These are phyloP conservation scores for Melanogaster broomeanus DNA, from an alignment of 768 basidiomycete genomes.

Conservation along the genomic window DNA sequence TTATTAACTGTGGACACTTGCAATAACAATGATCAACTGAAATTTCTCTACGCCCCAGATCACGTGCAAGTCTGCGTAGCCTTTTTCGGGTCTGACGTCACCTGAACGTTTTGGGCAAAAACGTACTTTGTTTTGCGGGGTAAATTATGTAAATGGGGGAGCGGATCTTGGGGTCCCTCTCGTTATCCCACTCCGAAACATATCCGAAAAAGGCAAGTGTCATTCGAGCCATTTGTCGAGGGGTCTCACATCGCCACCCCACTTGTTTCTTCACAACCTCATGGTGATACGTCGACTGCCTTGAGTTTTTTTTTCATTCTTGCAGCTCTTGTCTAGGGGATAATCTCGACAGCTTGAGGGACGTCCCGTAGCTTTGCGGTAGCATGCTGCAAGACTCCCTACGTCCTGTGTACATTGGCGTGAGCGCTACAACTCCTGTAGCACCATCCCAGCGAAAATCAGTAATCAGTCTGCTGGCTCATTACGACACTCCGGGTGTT, in stretches of 20 bases:
- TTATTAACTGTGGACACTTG: too few species aligned
- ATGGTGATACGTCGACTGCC: not conserved
- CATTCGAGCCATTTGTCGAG: not conserved
- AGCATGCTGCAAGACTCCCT: constrained; percentile 28
- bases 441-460: constrained; percentile 14
- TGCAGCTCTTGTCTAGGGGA: not conserved
- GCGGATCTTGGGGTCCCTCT: constrained; percentile 5
- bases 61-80: too few species aligned
- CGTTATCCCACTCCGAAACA: too few species aligned
- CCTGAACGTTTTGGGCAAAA: too few species aligned
- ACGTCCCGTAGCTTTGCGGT: not conserved
- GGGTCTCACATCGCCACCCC: not conserved
- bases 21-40: not conserved
- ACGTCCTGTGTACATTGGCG: constrained; percentile 15
- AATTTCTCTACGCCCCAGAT: too few species aligned
- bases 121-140: too few species aligned
- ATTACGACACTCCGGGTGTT: constrained; percentile 70
- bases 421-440: constrained; percentile 15
- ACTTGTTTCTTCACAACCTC: not conserved
- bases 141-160: not conserved
- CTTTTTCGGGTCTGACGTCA: too few species aligned
- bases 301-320: not conserved
- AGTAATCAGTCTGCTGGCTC: constrained; percentile 32
- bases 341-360: not conserved
- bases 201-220: constrained; percentile 22